Evolutionary conservation across 805 yeast species (phyloP), one percentile per base, ranked within the genome.

Genomic region (Kluyveromyces wickerhamii): DNA sequence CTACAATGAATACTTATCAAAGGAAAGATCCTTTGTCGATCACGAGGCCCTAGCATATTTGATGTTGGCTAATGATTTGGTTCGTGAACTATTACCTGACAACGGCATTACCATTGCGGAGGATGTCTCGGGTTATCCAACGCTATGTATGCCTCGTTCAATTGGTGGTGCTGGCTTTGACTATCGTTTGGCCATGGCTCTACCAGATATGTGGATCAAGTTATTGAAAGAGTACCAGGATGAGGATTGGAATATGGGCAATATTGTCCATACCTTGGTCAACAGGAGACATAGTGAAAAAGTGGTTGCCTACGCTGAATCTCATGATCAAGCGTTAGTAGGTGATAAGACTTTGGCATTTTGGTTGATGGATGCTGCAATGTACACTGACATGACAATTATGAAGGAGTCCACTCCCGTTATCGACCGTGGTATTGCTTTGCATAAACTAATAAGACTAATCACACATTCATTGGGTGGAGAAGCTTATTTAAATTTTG

Each of bases 191-290:
- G 92, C 95, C 2, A 89, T 89, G 98, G 96, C 97, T 1, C 68
- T 89, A 40, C 98, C 98, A 4, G 98, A 89, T 59, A 89, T 89
- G 97, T 89, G 98, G 98, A 89, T 89, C 63, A 92, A 92, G 59
- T 60, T 87, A 31, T 63, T 89, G 47, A 89, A 92, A 55, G 96
- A 88, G 54, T 63, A 70, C 39, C 52, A 61, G 29, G 97, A 89
- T 58, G 95, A 88, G 41, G 80, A 85, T 34, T 89, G 98, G 98
- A 86, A 88, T 49, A 60, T 89, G 65, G 86, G 81, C 29, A 65
- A 71, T 40, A 87, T 89, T 37, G 79, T 77, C 14, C 79, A 74
- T 54, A 84, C 94, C 2, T 69, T 89, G 48, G 77, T 95, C 21
- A 92, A 89, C 61, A 72, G 97, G 51, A 72, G 98, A 44, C 77